Evolutionary conservation across 164 flowering plant species (phyloP).

Genomic region (Tetracentron sinense): DNA sequence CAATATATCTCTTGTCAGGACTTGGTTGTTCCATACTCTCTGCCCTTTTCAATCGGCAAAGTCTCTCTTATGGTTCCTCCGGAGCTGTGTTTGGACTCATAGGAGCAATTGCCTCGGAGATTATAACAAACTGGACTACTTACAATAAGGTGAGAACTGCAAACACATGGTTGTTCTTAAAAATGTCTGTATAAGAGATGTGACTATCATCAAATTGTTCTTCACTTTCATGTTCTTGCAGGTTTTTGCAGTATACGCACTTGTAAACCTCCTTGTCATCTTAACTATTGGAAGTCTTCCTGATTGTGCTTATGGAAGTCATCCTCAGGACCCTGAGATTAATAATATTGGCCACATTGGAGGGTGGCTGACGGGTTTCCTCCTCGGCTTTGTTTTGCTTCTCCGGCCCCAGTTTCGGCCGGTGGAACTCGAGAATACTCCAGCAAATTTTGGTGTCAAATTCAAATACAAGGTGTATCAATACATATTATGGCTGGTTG

Average conservation of each 20-base stretch:
- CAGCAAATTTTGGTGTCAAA: slow-evolving; percentile 32
- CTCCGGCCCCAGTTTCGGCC: slow-evolving; percentile 77
- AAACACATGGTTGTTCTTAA: not conserved
- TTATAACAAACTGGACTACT: slow-evolving; percentile 73
- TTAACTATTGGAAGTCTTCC: slow-evolving; percentile 79
- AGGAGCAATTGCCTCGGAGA: slow-evolving; percentile 89
- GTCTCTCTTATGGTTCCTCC: slow-evolving; percentile 81
- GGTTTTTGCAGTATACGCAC: slow-evolving; percentile 73
- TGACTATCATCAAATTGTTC: too few relatives aligned
- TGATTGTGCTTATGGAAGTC: too few relatives aligned
- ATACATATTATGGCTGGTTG: slow-evolving; percentile 47
- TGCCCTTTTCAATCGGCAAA: slow-evolving; percentile 47
- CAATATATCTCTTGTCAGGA: slow-evolving; percentile 68
- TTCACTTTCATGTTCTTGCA: slow-evolving; percentile 17
- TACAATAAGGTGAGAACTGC: slow-evolving; percentile 57
- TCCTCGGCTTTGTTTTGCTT: slow-evolving; percentile 71
- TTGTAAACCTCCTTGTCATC: slow-evolving; percentile 52
- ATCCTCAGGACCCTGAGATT: too few relatives aligned
- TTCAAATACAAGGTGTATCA: slow-evolving; percentile 71
- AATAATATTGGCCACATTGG: slow-evolving; percentile 86
- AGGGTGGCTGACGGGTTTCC: slow-evolving; percentile 72
- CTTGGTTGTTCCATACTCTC: slow-evolving; percentile 75
- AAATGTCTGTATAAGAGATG: too few relatives aligned
- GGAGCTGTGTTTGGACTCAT: slow-evolving; percentile 92
- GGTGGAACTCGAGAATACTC: slow-evolving; percentile 50